Conservation (phyloP, 129 eudicot species). For the Flaveria bidentis region DNA sequence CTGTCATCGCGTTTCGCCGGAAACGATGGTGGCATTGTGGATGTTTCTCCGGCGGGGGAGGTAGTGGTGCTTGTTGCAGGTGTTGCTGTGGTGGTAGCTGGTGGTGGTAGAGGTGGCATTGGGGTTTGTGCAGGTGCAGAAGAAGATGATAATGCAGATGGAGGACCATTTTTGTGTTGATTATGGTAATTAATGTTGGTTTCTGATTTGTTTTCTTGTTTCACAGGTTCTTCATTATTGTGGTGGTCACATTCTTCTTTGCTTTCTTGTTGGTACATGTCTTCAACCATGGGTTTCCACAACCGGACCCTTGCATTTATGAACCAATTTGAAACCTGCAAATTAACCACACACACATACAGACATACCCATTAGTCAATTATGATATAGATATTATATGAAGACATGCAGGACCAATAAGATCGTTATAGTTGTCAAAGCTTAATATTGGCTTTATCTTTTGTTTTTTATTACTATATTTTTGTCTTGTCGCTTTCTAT, state of each 20-base stretch:
- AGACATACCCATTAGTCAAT: slow-evolving; percentile 8
- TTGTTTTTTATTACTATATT: slow-evolving; percentile 14
- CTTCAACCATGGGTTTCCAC: slow-evolving; percentile 99
- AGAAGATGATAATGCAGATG: slow-evolving; percentile 28
- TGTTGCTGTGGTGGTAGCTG: slow-evolving; percentile 5
- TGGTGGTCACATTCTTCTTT: slow-evolving; percentile 44
- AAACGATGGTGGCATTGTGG: slow-evolving; percentile 17
- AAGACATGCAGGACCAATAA: slow-evolving; percentile 13
- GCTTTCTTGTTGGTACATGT: slow-evolving; percentile 94
- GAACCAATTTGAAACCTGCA: slow-evolving; percentile 99
- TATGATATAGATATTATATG: background rate
- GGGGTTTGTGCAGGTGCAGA: slow-evolving; percentile 57
- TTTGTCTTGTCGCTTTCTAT: slow-evolving; percentile 27
- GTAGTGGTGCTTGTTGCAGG: slow-evolving; percentile 45
- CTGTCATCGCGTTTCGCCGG: slow-evolving; percentile 18
- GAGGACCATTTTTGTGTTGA: slow-evolving; percentile 36
- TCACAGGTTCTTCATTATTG: slow-evolving; percentile 15
- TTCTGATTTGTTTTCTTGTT: background rate
- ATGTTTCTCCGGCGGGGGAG: slow-evolving; percentile 19
- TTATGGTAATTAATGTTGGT: slow-evolving; percentile 8
- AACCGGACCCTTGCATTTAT: slow-evolving; percentile 96
- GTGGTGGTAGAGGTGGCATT: slow-evolving; percentile 43
- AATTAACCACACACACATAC: background rate
- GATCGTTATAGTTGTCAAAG: slow-evolving; percentile 11
- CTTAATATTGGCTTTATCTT: slow-evolving; percentile 12